These are phyloP conservation scores for Herpotrichia juniperi DNA, from an alignment of 2,329 filamentous ascomycete species.

Conservation along the genomic window DNA sequence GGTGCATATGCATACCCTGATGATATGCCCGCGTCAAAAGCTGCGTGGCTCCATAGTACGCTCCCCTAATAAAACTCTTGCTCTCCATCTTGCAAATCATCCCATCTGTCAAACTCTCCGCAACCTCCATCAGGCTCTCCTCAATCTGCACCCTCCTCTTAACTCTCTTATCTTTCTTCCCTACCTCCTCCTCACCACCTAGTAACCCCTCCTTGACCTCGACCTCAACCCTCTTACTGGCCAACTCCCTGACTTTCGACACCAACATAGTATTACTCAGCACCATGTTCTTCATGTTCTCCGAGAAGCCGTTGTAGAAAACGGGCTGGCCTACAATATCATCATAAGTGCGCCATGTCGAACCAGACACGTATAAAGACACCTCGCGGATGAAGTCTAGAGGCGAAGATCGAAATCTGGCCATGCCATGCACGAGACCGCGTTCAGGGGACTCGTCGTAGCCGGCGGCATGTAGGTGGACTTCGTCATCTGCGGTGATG, in stretches of 20 bases:
- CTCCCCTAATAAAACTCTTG: conserved; percentile 86
- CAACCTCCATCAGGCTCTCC: conserved; percentile 75
- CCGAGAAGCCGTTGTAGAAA: conserved; percentile 90
- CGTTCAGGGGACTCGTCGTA: conserved; percentile 61
- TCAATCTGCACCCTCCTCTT: conserved; percentile 74
- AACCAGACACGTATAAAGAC: conserved; percentile 89
- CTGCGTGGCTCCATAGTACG: conserved; percentile 89
- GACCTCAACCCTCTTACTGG: conserved; percentile 72
- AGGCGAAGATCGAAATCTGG: conserved; percentile 77
- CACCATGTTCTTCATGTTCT: conserved; percentile 83
- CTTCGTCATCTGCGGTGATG: conserved; percentile 51
- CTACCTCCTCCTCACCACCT: conserved; percentile 50
- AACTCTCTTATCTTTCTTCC: conserved; percentile 61
- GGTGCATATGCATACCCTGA: conserved; percentile 64
- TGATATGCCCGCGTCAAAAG: conserved; percentile 92
- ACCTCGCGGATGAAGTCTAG: conserved; percentile 90
- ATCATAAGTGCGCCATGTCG: conserved; percentile 96
- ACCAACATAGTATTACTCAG: conserved; percentile 77
- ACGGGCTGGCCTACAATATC: conserved; percentile 83
- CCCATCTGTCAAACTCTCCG: conserved; percentile 83
- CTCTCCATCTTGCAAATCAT: conserved; percentile 99
- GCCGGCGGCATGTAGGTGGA: conserved; percentile 53
- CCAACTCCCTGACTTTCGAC: conserved; percentile 75
- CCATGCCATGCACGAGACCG: conserved; percentile 80
- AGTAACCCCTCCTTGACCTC: conserved; percentile 76